Evolutionary conservation across 2,329 filamentous ascomycete species (phyloP), one percentile per base, ranked within the genome.

Genomic region (Fusarium oligoseptatum): DNA sequence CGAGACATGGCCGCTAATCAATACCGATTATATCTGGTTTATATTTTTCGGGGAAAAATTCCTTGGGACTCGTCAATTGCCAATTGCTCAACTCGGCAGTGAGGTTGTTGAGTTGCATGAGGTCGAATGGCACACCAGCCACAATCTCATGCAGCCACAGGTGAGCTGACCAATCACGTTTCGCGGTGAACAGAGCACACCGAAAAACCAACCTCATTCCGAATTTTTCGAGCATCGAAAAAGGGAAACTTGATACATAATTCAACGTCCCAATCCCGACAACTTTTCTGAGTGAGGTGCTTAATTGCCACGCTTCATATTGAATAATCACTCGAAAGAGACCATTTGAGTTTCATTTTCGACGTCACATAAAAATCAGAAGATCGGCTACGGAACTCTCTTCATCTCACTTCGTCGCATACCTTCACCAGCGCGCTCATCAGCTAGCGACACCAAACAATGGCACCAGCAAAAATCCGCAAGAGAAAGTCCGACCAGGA

Each of bases 401-500:
- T n/a, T 39, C 32, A 57, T 14, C 62, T 50, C 60, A 60, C 39
- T 45, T 58, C 34, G 62, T 32, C 50, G 27, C 50, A 20, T 55
- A 55, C 56, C 24, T 67, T 50, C 10, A 58, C 17, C 39, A 62
- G 39, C 55, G 36, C 45, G 36, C 29, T 71, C 64, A 36, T 32
- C 62, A 66, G 65, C 32, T 24, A 14, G 11, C 57, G 74, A 57
- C 22, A 45, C 41, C 66, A 43, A 29, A 73, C 64, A 61, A 79
- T 79, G 77, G 71, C 77, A 29, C 76, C 77, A 37, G 34, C 62
- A 22, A 77, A 66, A 61, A 80, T 79, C 7, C 78, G 79, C 48
- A 82, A 81, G 72, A 80, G 79, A 73, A 83, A 79, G 73, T 75
- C 78, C 29, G 64, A 72, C 11, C 71, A 79, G 56, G 78, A 68